Conservation (phyloP, 139 green algal genomes). For the Microglena sp. region DNA sequence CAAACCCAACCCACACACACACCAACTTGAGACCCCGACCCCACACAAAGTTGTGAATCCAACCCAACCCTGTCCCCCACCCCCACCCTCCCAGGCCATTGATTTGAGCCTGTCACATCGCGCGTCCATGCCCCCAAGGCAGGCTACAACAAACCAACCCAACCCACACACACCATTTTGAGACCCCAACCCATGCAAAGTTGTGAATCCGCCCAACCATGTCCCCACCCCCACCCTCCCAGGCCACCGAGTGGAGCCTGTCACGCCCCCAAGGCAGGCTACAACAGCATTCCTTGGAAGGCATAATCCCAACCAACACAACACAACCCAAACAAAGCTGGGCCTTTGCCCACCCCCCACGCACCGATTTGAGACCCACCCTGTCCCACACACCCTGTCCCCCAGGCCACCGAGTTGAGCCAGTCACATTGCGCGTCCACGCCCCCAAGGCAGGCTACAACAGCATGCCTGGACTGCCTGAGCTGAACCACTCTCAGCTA, state of each 20-base stretch:
- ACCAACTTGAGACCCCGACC: conserved; percentile 35
- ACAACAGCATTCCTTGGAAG: conserved; percentile 67
- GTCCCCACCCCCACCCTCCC: no score
- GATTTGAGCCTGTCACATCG: conserved; percentile 31
- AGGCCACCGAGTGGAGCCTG: conserved; percentile 32
- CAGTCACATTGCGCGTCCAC: conserved; percentile 31
- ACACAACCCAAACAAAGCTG: conserved; percentile 41
- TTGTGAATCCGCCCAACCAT: no score
- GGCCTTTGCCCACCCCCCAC: no score
- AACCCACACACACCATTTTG: no score
- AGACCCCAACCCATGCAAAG: no score
- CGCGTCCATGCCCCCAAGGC: conserved; percentile 32
- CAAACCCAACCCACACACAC: conserved; percentile 65
- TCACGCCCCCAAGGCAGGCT: conserved; percentile 33
- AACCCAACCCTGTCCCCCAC: no score
- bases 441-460: conserved; percentile 44
- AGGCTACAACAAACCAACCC: no score
- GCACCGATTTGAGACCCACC: no score
- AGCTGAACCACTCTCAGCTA: conserved; percentile 89
- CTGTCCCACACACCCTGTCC: no score
- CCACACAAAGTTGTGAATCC: no score
- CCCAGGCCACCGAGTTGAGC: conserved; percentile 32
- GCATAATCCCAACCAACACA: conserved; percentile 92
- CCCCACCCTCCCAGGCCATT: no score
- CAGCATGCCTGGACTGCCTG: conserved; percentile 73